These are phyloP conservation scores for Senna siamea DNA, from an alignment of 306 rosid species.

Conservation along the genomic window DNA sequence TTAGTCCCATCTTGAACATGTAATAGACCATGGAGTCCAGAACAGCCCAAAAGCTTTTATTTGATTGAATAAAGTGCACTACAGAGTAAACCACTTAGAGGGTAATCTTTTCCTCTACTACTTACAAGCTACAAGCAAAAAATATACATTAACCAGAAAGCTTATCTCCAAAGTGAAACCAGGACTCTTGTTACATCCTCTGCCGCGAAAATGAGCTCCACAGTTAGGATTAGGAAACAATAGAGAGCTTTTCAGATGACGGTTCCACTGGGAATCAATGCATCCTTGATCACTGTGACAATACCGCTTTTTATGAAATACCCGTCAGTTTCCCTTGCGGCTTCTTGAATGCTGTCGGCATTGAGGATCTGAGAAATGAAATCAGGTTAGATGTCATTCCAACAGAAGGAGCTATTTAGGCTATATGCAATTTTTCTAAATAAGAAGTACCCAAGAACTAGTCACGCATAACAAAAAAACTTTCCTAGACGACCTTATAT, in stretches of 20 bases:
- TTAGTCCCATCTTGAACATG: constrained; percentile 12
- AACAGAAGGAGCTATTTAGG: too few relatives aligned
- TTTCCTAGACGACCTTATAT: too few relatives aligned
- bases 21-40: neutral
- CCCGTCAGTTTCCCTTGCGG: constrained; percentile 97
- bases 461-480: too few relatives aligned
- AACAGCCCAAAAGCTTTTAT: constrained; percentile 37
- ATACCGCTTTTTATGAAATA: constrained; percentile 97
- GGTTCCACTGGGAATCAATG: constrained; percentile 88
- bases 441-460: too few relatives aligned
- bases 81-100: constrained; percentile 35
- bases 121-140: constrained; percentile 48
- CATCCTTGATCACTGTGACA: constrained; percentile 94
- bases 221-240: constrained; percentile 9
- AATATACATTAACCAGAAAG: constrained; percentile 43
- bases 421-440: too few relatives aligned
- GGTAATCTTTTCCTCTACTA: constrained; percentile 54
- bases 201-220: constrained; percentile 20
- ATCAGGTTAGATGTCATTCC: constrained; percentile 26
- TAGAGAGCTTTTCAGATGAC: constrained; percentile 47
- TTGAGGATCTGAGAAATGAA: constrained; percentile 74
- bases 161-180: constrained; percentile 30
- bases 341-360: constrained; percentile 85
- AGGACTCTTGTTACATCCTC: constrained; percentile 28
- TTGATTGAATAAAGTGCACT: constrained; percentile 44